phyloP scores from a whole-genome alignment of 2,329 filamentous ascomycete species.

The Podosphaera aphanis region DNA sequence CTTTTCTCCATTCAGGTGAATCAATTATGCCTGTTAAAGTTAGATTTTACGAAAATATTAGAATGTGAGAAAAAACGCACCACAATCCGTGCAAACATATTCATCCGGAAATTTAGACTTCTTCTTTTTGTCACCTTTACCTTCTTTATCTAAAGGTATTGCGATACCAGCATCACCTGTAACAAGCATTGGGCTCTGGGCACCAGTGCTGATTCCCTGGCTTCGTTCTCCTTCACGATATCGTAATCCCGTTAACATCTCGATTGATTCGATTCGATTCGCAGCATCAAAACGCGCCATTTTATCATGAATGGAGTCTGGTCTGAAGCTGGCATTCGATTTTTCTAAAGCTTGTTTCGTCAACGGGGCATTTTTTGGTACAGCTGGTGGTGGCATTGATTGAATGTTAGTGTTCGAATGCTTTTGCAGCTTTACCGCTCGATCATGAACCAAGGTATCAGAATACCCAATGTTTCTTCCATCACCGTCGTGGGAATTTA shows the following conservation, averaged over 20 bases:
- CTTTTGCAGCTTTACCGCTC: conserved; percentile 11
- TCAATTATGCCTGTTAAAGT: conserved; percentile 44
- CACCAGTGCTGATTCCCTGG: conserved; percentile 67
- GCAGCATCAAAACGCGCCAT: conserved; percentile 61
- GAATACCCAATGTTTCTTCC: conserved; percentile 3
- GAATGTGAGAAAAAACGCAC: conserved; percentile 22
- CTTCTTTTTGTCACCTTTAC: conserved; percentile 51
- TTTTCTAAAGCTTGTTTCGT: conserved; percentile 65
- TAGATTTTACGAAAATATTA: not conserved
- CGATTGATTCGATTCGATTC: conserved; percentile 65
- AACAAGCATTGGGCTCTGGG: conserved; percentile 57
- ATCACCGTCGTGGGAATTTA: conserved; percentile 20
- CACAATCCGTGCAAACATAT: conserved; percentile 89
- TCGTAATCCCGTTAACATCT: conserved; percentile 72
- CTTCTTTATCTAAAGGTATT: conserved; percentile 58
- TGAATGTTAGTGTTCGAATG: conserved; percentile 20
- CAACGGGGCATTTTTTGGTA: conserved; percentile 42
- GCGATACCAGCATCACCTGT: conserved; percentile 71
- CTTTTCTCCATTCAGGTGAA: conserved; percentile 89
- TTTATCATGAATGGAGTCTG: conserved; percentile 63
- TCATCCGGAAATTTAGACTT: conserved; percentile 67
- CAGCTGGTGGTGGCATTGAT: conserved; percentile 43
- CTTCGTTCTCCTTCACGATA: conserved; percentile 79
- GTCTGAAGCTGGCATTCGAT: conserved; percentile 35
- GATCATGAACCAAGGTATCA: conserved; percentile 17